Conservation (phyloP, 805 yeast genomes). For the Pichia exigua region DNA sequence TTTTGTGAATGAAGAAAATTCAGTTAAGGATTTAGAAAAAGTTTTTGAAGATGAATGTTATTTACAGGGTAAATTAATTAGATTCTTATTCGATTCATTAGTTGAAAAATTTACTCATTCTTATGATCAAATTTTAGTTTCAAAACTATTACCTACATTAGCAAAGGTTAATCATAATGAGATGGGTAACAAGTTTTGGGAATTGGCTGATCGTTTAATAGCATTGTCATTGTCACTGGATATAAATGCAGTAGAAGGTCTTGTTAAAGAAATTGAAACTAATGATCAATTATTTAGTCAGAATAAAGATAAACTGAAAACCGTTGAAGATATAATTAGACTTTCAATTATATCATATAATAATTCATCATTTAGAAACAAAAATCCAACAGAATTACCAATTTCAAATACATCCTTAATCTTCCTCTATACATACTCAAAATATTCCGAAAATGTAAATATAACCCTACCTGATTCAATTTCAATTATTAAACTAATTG, state of each 20-base stretch:
- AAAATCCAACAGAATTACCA: conserved; percentile 12
- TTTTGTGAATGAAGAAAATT: conserved; percentile 24
- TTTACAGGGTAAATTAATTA: conserved; percentile 58
- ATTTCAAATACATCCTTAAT: conserved; percentile 3
- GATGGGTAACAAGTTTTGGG: conserved; percentile 6
- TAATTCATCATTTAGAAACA: conserved; percentile 12
- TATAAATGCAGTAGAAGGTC: conserved; percentile 40
- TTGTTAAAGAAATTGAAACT: conserved; percentile 30
- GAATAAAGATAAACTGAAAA: conserved; percentile 18
- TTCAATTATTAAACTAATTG: conserved; percentile 26
- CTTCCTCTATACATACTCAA: conserved; percentile 20
- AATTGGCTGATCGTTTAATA: conserved; percentile 22
- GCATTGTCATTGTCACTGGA: conserved; percentile 58
- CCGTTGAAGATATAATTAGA: conserved; percentile 34
- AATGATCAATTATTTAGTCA: conserved; percentile 35
- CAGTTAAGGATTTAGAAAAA: conserved; percentile 31
- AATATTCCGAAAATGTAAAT: conserved; percentile 11
- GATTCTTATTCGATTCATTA: conserved; percentile 48
- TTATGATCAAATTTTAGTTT: not conserved
- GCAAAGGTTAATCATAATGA: not conserved
- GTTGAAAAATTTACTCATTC: conserved; percentile 14
- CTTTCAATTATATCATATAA: conserved; percentile 37
- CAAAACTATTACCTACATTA: not conserved
- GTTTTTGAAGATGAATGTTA: conserved; percentile 48
- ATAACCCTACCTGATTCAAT: conserved; percentile 3